A percentile compares a stretch with the other conserved stretches of the same genome.
These are phyloP conservation scores for Linnemannia hyalina DNA, from an alignment of 192 early-diverging fungal genomes.

Conservation along the genomic window DNA sequence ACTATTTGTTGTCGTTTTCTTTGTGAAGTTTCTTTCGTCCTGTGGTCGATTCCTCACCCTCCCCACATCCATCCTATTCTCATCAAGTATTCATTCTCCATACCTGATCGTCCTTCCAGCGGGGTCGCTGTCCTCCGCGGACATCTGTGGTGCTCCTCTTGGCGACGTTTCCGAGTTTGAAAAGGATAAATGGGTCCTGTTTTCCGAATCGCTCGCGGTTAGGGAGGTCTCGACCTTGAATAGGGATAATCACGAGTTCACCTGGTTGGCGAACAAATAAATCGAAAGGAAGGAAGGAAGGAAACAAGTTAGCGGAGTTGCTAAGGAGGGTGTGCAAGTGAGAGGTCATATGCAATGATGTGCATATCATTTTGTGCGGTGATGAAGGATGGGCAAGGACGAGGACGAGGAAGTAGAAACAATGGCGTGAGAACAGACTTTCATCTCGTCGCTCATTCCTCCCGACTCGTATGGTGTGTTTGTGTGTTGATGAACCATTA, in stretches of 20 bases:
- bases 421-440: too few species aligned
- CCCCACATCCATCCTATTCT: too few species aligned
- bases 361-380: too few species aligned
- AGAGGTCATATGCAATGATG: background rate
- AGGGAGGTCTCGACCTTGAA: constrained; percentile 51
- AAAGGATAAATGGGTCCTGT: constrained; percentile 68
- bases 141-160: constrained; percentile 65
- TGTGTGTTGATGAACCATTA: background rate
- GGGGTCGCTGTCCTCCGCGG: constrained; percentile 67
- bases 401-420: too few species aligned
- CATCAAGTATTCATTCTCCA: too few species aligned
- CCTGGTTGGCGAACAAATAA: constrained; percentile 13
- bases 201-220: constrained; percentile 63
- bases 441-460: too few species aligned
- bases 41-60: too few species aligned
- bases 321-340: background rate
- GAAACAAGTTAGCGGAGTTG: background rate
- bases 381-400: too few species aligned
- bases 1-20: too few species aligned
- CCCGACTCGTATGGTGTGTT: too few species aligned
- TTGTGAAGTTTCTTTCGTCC: too few species aligned
- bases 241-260: constrained; percentile 51
- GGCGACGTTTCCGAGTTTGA: constrained; percentile 62
- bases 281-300: background rate
- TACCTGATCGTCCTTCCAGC: constrained; percentile 72